Conservation (phyloP, 2,329 filamentous ascomycete species). For the Fusarium solani-melongenae region DNA sequence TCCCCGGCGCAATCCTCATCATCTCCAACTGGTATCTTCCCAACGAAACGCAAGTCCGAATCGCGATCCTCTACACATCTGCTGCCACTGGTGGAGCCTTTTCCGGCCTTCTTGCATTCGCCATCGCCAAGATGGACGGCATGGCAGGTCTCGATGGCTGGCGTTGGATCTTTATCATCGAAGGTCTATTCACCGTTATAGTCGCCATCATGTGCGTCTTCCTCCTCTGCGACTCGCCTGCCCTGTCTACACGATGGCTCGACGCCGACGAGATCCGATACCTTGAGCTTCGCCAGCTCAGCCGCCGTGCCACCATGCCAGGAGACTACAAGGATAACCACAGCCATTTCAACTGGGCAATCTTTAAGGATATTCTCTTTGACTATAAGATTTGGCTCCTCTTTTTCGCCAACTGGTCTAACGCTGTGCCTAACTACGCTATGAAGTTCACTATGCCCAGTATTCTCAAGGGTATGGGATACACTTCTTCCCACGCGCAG, state of each 20-base stretch:
- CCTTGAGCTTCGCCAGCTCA: not conserved
- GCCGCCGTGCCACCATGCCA: not conserved
- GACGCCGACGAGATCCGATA: not conserved
- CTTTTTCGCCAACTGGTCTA: slow-evolving; percentile 56
- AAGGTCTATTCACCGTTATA: slow-evolving; percentile 14
- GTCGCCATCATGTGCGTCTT: slow-evolving; percentile 5
- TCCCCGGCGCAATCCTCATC: slow-evolving; percentile 42
- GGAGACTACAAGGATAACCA: not conserved
- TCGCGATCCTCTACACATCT: slow-evolving; percentile 42
- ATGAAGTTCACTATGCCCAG: slow-evolving; percentile 51
- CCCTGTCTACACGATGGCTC: slow-evolving; percentile 30
- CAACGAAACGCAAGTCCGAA: slow-evolving; percentile 30
- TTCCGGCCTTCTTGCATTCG: slow-evolving; percentile 56
- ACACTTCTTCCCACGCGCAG: slow-evolving; percentile 46
- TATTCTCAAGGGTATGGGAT: slow-evolving; percentile 56
- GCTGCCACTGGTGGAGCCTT: slow-evolving; percentile 50
- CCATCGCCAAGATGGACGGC: slow-evolving; percentile 48
- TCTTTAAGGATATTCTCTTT: slow-evolving; percentile 53
- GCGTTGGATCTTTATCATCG: slow-evolving; percentile 29
- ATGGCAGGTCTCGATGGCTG: slow-evolving; percentile 23
- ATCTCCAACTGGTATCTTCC: slow-evolving; percentile 47
- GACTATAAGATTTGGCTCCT: slow-evolving; percentile 61
- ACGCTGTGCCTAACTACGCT: slow-evolving; percentile 50
- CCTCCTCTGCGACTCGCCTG: not conserved
- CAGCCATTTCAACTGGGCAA: slow-evolving; percentile 5